Conservation (phyloP, 139 green algal species). For the Haematococcus sp. region DNA sequence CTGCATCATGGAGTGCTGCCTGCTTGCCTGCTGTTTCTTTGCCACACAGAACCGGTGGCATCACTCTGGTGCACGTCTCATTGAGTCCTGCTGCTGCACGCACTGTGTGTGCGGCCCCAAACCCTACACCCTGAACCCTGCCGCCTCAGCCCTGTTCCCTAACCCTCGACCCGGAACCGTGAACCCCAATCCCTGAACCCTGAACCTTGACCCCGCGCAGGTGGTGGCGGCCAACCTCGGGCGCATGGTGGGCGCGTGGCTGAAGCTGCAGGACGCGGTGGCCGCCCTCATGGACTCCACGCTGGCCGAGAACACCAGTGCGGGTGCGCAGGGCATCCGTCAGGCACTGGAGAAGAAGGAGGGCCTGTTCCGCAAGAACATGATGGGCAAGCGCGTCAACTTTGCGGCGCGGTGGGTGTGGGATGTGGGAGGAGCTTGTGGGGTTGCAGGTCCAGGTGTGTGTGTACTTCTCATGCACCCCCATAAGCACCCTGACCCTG, state of each 20-base stretch:
- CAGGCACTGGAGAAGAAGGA: conserved; percentile 98
- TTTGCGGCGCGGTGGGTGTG: conserved; percentile 72
- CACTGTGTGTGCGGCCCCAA: too few species aligned
- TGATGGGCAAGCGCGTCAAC: conserved; percentile 99
- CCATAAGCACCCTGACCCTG: not conserved
- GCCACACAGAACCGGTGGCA: too few species aligned
- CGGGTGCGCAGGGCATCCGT: conserved; percentile 45
- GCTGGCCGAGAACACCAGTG: conserved; percentile 28
- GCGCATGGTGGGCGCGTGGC: conserved; percentile 62
- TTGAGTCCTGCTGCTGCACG: too few species aligned
- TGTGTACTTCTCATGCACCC: not conserved
- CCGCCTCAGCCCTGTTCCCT: too few species aligned
- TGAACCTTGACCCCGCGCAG: too few species aligned
- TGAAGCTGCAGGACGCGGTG: conserved; percentile 82
- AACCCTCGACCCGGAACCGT: not conserved
- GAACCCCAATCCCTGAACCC: too few species aligned
- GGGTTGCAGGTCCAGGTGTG: not conserved
- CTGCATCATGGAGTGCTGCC: too few species aligned
- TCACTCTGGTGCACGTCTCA: too few species aligned
- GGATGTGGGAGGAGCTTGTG: not conserved
- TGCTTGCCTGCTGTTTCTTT: too few species aligned
- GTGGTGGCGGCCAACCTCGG: conserved; percentile 37
- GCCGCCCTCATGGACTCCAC: conserved; percentile 85
- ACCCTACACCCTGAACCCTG: too few species aligned
- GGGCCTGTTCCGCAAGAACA: conserved; percentile 98